Conservation (phyloP, 2,329 filamentous ascomycete genomes). For the Claviceps capensis region DNA sequence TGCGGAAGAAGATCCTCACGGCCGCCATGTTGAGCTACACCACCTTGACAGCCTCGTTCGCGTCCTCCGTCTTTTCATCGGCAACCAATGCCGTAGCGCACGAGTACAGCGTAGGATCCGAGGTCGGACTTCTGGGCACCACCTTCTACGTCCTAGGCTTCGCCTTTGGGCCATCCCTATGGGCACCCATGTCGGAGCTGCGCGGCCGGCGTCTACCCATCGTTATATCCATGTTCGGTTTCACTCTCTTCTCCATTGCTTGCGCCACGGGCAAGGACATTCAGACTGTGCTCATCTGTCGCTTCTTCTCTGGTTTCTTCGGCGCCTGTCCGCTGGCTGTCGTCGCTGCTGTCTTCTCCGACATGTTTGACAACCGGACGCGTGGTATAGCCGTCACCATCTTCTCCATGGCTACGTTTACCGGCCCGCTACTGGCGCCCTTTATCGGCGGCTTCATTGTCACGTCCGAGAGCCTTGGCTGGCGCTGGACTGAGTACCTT, state of each 20-base stretch:
- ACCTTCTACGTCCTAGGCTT: conserved; percentile 61
- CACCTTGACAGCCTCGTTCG: conserved; percentile 57
- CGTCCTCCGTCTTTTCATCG: conserved; percentile 61
- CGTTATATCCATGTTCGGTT: conserved; percentile 50
- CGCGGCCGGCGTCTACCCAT: conserved; percentile 52
- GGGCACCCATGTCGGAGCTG: conserved; percentile 61
- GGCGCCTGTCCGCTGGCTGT: conserved; percentile 56
- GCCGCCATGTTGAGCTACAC: conserved; percentile 59
- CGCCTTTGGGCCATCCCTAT: conserved; percentile 57
- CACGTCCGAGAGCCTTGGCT: conserved; percentile 46
- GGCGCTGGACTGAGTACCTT: conserved; percentile 62
- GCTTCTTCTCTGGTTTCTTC: conserved; percentile 63
- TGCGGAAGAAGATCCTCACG: conserved; percentile 61
- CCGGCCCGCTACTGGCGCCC: conserved; percentile 52
- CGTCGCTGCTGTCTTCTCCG: conserved; percentile 57
- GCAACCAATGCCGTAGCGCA: conserved; percentile 43
- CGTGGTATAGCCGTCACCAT: conserved; percentile 35
- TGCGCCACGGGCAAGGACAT: conserved; percentile 53
- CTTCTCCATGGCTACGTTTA: conserved; percentile 41
- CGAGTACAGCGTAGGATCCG: conserved; percentile 45
- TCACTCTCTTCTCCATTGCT: conserved; percentile 54
- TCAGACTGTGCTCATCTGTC: conserved; percentile 54
- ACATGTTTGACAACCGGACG: conserved; percentile 54
- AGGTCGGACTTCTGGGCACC: conserved; percentile 51
- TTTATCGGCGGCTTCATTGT: conserved; percentile 57